Conservation (phyloP, 2,329 filamentous ascomycete genomes). For the Fusarium sp. region DNA sequence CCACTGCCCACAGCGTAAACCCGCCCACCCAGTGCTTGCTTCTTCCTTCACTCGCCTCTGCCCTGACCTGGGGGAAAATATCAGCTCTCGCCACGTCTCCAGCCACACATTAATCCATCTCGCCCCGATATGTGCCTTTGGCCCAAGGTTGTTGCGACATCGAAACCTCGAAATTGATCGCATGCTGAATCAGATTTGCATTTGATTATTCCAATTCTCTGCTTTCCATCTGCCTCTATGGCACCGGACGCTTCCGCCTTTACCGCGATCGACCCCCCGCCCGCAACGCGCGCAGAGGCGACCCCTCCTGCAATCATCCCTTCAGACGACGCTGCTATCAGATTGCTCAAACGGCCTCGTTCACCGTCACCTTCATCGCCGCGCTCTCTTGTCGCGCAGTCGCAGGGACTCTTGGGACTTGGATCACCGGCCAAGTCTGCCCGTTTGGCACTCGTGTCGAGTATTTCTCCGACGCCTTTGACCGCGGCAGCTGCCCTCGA, state of each 20-base stretch:
- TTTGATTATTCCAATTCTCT: slow-evolving; percentile 32
- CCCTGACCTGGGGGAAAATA: slow-evolving; percentile 38
- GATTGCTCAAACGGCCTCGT: slow-evolving; percentile 56
- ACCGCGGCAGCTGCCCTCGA: slow-evolving; percentile 64
- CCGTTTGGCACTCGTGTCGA: slow-evolving; percentile 56
- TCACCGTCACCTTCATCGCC: slow-evolving; percentile 57
- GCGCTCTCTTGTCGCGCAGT: slow-evolving; percentile 42
- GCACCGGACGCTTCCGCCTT: slow-evolving; percentile 63
- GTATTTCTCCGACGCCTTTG: slow-evolving; percentile 57
- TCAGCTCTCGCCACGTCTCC: slow-evolving; percentile 56
- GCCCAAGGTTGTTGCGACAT: slow-evolving; percentile 36
- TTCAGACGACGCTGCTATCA: slow-evolving; percentile 50
- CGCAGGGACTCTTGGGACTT: slow-evolving; percentile 48
- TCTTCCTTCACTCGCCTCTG: slow-evolving; percentile 35
- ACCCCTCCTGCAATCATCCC: slow-evolving; percentile 50
- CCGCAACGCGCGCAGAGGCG: slow-evolving; percentile 48
- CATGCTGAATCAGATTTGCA: slow-evolving; percentile 27
- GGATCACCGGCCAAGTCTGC: slow-evolving; percentile 65
- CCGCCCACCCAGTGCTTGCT: slow-evolving; percentile 30
- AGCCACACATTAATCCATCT: slow-evolving; percentile 52
- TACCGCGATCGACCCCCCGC: slow-evolving; percentile 62
- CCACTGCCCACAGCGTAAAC: slow-evolving; percentile 32
- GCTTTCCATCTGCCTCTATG: slow-evolving; percentile 53
- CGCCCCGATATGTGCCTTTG: slow-evolving; percentile 51
- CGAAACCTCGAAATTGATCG: slow-evolving; percentile 39